Percentiles rank a stretch among this genome's conserved stretches.
Conservation (phyloP, 2,329 filamentous ascomycete species). For the Ilyonectria sp. region DNA sequence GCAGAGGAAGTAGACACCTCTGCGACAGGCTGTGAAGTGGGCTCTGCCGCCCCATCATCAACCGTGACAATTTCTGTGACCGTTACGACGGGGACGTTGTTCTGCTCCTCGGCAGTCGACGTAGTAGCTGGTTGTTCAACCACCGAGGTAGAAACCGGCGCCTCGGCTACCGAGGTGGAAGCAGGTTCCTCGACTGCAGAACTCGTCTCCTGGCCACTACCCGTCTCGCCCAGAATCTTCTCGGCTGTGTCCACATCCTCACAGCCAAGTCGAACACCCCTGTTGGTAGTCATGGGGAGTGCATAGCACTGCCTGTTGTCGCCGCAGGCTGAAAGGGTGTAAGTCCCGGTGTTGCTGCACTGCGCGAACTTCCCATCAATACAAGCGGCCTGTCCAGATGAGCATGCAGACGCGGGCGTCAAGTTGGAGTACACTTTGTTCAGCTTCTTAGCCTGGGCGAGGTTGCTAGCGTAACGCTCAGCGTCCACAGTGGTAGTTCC, state of each 20-base stretch:
- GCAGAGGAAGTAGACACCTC: conserved; percentile 13
- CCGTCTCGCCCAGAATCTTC: conserved; percentile 57
- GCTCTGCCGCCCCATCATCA: conserved; percentile 39
- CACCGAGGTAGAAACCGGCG: conserved; percentile 20
- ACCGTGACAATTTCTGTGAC: conserved; percentile 51
- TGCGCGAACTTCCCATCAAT: conserved; percentile 64
- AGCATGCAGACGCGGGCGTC: conserved; percentile 63
- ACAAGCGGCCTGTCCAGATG: conserved; percentile 64
- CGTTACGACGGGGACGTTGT: conserved; percentile 46
- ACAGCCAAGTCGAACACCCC: conserved; percentile 67
- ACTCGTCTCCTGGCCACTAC: conserved; percentile 23
- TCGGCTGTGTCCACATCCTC: conserved; percentile 57
- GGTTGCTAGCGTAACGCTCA: conserved; percentile 60
- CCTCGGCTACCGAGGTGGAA: conserved; percentile 31
- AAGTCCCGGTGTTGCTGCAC: conserved; percentile 61
- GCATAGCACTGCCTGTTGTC: conserved; percentile 63
- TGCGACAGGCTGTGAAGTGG: conserved; percentile 17
- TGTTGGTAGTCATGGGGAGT: conserved; percentile 65
- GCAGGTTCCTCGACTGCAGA: conserved; percentile 27
- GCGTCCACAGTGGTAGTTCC: conserved; percentile 59
- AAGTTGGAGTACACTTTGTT: conserved; percentile 64
- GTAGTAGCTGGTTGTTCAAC: conserved; percentile 34
- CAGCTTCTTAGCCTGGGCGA: conserved; percentile 60
- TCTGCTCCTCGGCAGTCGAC: conserved; percentile 28
- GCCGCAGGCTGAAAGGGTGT: conserved; percentile 56